Conservation (phyloP, 441 rosid genomes). For the Francoa sonchifolia region DNA sequence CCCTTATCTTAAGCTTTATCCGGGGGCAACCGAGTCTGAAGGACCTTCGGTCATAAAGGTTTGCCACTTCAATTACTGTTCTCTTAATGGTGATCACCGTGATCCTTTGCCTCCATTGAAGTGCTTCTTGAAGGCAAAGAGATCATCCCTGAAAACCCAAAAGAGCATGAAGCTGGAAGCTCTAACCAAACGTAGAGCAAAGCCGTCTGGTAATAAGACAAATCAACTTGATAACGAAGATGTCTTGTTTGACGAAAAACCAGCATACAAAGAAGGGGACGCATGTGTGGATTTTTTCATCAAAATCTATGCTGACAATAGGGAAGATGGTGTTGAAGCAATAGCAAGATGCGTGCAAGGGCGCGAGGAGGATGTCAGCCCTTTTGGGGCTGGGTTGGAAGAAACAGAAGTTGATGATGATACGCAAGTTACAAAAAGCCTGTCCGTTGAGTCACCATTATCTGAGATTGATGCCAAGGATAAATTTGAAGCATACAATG, state of each 20-base stretch:
- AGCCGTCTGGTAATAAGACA: constrained; percentile 8
- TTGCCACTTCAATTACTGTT: constrained; percentile 72
- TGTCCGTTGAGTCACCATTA: constrained; percentile 25
- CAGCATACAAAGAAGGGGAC: constrained; percentile 5
- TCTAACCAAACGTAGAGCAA: constrained; percentile 14
- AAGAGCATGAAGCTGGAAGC: constrained; percentile 34
- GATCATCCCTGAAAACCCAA: constrained; percentile 45
- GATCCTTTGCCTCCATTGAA: constrained; percentile 57
- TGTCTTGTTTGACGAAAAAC: background rate
- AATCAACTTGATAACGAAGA: constrained; percentile 7
- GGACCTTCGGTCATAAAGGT: constrained; percentile 72
- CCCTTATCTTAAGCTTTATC: constrained; percentile 45
- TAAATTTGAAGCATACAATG: constrained; percentile 3
- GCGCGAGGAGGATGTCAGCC: constrained; percentile 11
- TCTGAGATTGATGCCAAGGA: constrained; percentile 31
- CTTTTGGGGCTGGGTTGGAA: constrained; percentile 6
- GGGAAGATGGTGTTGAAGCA: constrained; percentile 15
- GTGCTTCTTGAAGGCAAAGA: constrained; percentile 53
- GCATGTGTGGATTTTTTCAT: constrained; percentile 23
- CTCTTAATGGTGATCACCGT: constrained; percentile 78
- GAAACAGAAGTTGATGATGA: constrained; percentile 6
- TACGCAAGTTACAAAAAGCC: constrained; percentile 16
- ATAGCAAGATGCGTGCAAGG: constrained; percentile 3
- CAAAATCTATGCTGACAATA: constrained; percentile 30
- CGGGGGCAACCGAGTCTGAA: constrained; percentile 42